These are phyloP conservation scores for Pulveroboletus sp. DNA, from an alignment of 768 basidiomycete species.

Conservation along the genomic window DNA sequence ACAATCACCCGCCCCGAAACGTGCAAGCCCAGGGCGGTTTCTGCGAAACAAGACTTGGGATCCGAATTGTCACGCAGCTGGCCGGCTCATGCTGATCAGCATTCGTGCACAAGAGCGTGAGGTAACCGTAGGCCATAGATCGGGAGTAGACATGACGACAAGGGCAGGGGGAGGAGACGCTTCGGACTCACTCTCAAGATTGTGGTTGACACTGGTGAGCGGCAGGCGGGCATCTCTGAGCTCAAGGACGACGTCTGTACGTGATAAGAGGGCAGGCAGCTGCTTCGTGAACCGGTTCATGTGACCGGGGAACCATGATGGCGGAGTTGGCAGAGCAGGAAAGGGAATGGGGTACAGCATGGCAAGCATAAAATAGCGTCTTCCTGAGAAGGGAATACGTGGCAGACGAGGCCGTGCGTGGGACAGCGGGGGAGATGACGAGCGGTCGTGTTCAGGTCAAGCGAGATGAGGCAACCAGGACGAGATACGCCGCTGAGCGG, in stretches of 20 bases:
- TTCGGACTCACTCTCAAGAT: slow-evolving; percentile 65
- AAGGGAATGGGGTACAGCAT: slow-evolving; percentile 36
- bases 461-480: neutral
- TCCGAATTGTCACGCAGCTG: no score
- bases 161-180: neutral
- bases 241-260: slow-evolving; percentile 90
- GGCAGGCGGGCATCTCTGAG: slow-evolving; percentile 90
- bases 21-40: slow-evolving; percentile 4
- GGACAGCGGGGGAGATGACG: no score
- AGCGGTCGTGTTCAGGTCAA: no score
- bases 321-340: slow-evolving; percentile 59
- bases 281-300: slow-evolving; percentile 84
- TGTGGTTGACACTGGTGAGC: slow-evolving; percentile 88
- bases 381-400: slow-evolving; percentile 11
- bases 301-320: slow-evolving; percentile 95
- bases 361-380: slow-evolving; percentile 10
- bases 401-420: neutral
- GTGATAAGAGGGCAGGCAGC: slow-evolving; percentile 70
- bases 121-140: slow-evolving; percentile 3
- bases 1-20: slow-evolving; percentile 7
- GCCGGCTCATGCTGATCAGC: slow-evolving; percentile 8
- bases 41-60: neutral
- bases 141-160: neutral
- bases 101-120: slow-evolving; percentile 15
- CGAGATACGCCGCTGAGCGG: neutral